Conservation (phyloP, 2,329 filamentous ascomycete species). For the Graphilbum fragrans region DNA sequence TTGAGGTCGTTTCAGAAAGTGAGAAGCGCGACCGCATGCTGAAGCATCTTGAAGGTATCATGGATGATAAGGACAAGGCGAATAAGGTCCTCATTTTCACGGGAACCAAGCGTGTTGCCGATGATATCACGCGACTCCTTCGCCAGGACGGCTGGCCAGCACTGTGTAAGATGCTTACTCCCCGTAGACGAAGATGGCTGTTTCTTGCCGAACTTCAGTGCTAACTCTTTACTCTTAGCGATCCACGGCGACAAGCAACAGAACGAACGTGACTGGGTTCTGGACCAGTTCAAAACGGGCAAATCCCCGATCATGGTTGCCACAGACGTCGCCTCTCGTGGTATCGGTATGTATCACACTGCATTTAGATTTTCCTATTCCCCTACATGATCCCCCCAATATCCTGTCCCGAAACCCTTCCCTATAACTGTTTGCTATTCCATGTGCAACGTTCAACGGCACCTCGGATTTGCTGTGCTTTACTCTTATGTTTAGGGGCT, state of each 20-base stretch:
- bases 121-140: constrained; percentile 94
- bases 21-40: constrained; percentile 98
- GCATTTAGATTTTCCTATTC: constrained; percentile 10
- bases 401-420: constrained; percentile 14
- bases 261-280: constrained; percentile 98
- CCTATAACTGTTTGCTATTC: not conserved
- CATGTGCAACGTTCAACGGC: constrained; percentile 39
- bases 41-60: constrained; percentile 94
- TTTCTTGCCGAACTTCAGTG: constrained; percentile 23
- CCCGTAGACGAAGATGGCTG: not conserved
- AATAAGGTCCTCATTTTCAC: constrained; percentile 96
- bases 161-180: constrained; percentile 56
- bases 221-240: constrained; percentile 35
- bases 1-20: constrained; percentile 89
- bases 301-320: constrained; percentile 99
- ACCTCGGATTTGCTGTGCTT: constrained; percentile 57
- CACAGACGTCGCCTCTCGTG: constrained; percentile 98
- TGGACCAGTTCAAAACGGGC: constrained; percentile 98
- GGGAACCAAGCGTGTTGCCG: constrained; percentile 85
- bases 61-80: constrained; percentile 89
- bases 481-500: constrained; percentile 87
- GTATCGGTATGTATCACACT: constrained; percentile 90
- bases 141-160: constrained; percentile 97
- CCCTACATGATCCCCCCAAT: constrained; percentile 20
- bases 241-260: constrained; percentile 99